phyloP scores from a whole-genome alignment of 352 stramenopile species.

The Phytopythium chamaehyphon region DNA sequence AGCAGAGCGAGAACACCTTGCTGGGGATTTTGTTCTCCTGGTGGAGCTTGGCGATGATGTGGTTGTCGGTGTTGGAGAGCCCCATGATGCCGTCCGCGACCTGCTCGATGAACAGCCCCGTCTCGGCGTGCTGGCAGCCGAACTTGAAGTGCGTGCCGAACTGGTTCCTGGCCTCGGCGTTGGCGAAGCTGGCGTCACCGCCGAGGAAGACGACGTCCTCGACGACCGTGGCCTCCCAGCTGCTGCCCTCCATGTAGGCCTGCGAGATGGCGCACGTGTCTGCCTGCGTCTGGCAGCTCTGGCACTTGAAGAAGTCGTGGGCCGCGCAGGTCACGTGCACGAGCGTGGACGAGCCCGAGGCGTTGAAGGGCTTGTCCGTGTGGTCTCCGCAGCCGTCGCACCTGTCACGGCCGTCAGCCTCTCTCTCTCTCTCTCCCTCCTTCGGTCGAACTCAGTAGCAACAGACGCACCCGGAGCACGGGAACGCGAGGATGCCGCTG shows the following conservation, averaged over 20 bases:
- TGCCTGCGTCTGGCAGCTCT: slow-evolving; percentile 30
- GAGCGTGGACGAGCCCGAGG: slow-evolving; percentile 60
- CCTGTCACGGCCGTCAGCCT: slow-evolving; percentile 8
- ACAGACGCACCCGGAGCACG: slow-evolving; percentile 56
- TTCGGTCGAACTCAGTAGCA: neutral
- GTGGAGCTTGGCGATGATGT: slow-evolving; percentile 73
- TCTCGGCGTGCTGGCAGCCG: slow-evolving; percentile 75
- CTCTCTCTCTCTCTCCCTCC: neutral
- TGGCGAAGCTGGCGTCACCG: slow-evolving; percentile 43
- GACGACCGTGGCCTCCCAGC: slow-evolving; percentile 74
- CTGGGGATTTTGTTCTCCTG: slow-evolving; percentile 74
- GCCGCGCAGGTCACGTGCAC: slow-evolving; percentile 60
- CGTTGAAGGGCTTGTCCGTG: slow-evolving; percentile 67
- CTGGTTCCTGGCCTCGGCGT: slow-evolving; percentile 44
- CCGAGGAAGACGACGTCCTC: slow-evolving; percentile 79
- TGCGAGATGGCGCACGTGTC: slow-evolving; percentile 67
- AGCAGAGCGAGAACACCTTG: slow-evolving; percentile 81
- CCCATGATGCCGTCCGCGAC: slow-evolving; percentile 85
- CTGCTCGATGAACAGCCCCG: slow-evolving; percentile 77
- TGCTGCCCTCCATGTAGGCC: slow-evolving; percentile 86
- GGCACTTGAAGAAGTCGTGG: slow-evolving; percentile 52
- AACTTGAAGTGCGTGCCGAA: slow-evolving; percentile 81
- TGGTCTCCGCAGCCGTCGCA: slow-evolving; percentile 66
- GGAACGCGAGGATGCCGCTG: slow-evolving; percentile 75
- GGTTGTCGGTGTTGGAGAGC: slow-evolving; percentile 63